Evolutionary conservation across 2,329 filamentous ascomycete genomes (phyloP), one percentile per base, ranked within the genome.

Genomic region (Penicillium sp.): DNA sequence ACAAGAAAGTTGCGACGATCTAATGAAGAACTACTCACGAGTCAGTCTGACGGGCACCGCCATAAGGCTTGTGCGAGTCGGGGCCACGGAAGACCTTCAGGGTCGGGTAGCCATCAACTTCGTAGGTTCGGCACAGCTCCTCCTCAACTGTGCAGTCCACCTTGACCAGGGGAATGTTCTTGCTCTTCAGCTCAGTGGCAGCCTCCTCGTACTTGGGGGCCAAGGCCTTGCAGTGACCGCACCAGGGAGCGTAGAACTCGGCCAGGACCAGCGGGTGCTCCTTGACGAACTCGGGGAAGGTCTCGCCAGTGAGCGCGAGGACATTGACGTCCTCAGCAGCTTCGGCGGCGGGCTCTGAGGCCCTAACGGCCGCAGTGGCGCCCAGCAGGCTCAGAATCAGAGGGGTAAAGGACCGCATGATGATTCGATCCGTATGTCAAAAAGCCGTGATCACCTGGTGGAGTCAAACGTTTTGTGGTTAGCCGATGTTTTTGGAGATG

Each of bases 231-330:
- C 94, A 98, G 86, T 98, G 94, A 68, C 93, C 94, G 71, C 91
- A 96, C 93, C 94, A 96, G 71, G 94, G 93, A 69, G 94, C 94
- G 79, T 92, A 97, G 87, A 97, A 99, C 83, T 99, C 93, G 71
- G 93, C 93, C 64, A 99, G 89, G 58, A 97, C 94, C 60, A 99
- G 85, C 71, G 92, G 88, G 78, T 98, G 90, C 71, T 87, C 81
- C 78, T 89, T 89, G 75, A 99, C 83, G 79, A 97, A 99, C 63
- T 89, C 86, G 70, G 90, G 85, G 79, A 99, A 99, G 68, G 86
- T 92, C 75, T 94, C 92, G 79, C 89, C 89, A 79, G 90, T 96
- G 68, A 99, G 84, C 70, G 92, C 87, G 72, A 87, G 80, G 67
- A 99, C 95, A 77, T 98, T 93, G 51, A 92, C 96, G 45, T 71